A percentile compares a stretch with the other conserved stretches of the same genome.
phyloP scores from a whole-genome alignment of 2,329 filamentous ascomycete species.

The Neophaeococcomyces mojaviensis region DNA sequence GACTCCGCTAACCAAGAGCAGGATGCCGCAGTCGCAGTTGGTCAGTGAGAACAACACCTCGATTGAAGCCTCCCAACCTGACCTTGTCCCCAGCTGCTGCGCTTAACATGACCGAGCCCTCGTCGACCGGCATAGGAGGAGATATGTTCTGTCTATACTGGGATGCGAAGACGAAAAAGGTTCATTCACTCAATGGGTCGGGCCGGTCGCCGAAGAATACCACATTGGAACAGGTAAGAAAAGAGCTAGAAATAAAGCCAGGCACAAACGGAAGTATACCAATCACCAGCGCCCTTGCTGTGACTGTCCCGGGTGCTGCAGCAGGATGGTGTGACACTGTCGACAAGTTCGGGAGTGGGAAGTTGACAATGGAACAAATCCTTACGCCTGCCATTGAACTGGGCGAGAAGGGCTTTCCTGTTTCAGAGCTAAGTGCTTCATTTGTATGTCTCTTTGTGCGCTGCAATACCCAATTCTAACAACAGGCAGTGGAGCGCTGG shows the following conservation, averaged over 20 bases:
- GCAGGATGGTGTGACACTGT: slow-evolving; percentile 91
- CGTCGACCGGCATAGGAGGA: slow-evolving; percentile 88
- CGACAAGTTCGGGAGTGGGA: slow-evolving; percentile 82
- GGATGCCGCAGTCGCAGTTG: slow-evolving; percentile 9
- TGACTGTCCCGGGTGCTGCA: slow-evolving; percentile 81
- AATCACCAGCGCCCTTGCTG: slow-evolving; percentile 56
- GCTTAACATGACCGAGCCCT: slow-evolving; percentile 87
- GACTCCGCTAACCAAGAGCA: not conserved
- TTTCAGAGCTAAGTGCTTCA: slow-evolving; percentile 67
- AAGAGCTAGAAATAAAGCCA: slow-evolving; percentile 56
- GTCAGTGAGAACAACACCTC: slow-evolving; percentile 1
- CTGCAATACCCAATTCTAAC: slow-evolving; percentile 6
- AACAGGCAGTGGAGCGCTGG: slow-evolving; percentile 59
- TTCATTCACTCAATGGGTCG: slow-evolving; percentile 84
- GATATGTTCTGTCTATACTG: slow-evolving; percentile 97
- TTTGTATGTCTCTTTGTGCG: slow-evolving; percentile 47
- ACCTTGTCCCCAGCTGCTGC: slow-evolving; percentile 59
- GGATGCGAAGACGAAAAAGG: slow-evolving; percentile 70
- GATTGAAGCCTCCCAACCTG: slow-evolving; percentile 1
- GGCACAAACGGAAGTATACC: slow-evolving; percentile 52
- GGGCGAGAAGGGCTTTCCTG: slow-evolving; percentile 81
- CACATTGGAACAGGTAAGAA: slow-evolving; percentile 62
- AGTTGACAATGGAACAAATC: slow-evolving; percentile 67
- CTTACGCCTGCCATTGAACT: slow-evolving; percentile 75
- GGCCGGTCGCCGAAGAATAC: slow-evolving; percentile 68